Evolutionary conservation across 352 stramenopile species (phyloP).

Genomic region (Phytophthora cactorum): DNA sequence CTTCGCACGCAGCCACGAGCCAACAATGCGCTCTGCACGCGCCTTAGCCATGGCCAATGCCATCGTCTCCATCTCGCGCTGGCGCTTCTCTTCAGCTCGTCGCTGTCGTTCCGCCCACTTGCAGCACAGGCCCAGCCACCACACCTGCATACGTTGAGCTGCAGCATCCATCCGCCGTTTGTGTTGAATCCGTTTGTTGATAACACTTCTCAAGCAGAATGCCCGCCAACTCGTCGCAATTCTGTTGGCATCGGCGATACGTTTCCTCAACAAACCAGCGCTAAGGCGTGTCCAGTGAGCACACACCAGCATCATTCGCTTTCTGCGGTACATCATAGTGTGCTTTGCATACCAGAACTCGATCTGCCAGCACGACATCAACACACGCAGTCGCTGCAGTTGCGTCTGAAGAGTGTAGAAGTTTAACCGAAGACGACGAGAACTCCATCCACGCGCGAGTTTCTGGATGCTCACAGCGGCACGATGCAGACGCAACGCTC

Average conservation of each 20-base stretch:
- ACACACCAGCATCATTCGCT: slow-evolving; percentile 33
- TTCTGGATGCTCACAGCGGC: slow-evolving; percentile 56
- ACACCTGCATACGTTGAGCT: slow-evolving; percentile 43
- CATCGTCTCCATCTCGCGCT: slow-evolving; percentile 32
- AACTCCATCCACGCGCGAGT: slow-evolving; percentile 45
- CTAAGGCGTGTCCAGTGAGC: slow-evolving; percentile 43
- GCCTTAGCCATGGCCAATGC: slow-evolving; percentile 29
- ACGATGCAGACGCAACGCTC: slow-evolving; percentile 24
- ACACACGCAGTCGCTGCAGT: slow-evolving; percentile 41
- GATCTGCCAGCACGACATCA: slow-evolving; percentile 58
- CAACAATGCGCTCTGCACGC: slow-evolving; percentile 31
- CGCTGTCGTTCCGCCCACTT: slow-evolving; percentile 42
- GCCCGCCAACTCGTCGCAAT: slow-evolving; percentile 47
- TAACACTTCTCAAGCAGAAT: slow-evolving; percentile 26
- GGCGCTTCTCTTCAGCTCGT: slow-evolving; percentile 32
- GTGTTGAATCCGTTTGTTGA: slow-evolving; percentile 34
- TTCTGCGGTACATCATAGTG: slow-evolving; percentile 31
- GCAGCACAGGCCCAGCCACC: slow-evolving; percentile 48
- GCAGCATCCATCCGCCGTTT: slow-evolving; percentile 20
- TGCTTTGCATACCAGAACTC: slow-evolving; percentile 51
- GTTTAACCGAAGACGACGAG: slow-evolving; percentile 43
- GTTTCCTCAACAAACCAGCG: slow-evolving; percentile 38
- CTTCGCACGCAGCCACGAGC: slow-evolving; percentile 32
- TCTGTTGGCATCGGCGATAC: slow-evolving; percentile 21
- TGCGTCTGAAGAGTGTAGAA: slow-evolving; percentile 52